Evolutionary conservation across 257 asterid genomes (phyloP), one percentile per base, ranked within the genome.

Genomic region (Capsicum chinense): DNA sequence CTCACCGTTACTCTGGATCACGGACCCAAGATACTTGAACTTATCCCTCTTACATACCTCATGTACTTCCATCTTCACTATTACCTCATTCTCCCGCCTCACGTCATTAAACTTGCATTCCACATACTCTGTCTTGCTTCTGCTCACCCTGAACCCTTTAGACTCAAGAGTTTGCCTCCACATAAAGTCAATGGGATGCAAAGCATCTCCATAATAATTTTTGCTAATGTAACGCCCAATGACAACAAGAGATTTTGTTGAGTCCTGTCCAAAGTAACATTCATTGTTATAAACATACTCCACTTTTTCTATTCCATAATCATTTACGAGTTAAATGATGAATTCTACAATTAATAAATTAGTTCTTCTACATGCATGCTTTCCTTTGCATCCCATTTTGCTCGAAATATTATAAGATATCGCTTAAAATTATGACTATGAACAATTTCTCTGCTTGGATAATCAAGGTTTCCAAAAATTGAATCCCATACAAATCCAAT

Each of bases 321-420:
- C 47, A 68, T 63, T 26, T 15, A 63, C 26, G 17, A 81, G 70
- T 86, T 48, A 47, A 56, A 48, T 52, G 56, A 54, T 7, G 63
- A 52, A 76, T 52, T 76, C 26, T 26, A 12, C 19, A 26, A 52
- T 52, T 52, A 76, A 12, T 14, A 76, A 52, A 52, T 26, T 76
- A 52, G 62, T 21, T 54, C n/a, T 74, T 21, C 57, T 44, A 12
- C 13, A n/a, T 1, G 86, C 60, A 81, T 44, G 63, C 83, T 85
- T 82, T 92, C 99, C 98, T 96, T 96, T 47, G 97, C 97, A 76
- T 96, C 98, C 99, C 98, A 96, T 85, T 96, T 98, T 17, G 99
- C 99, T 85, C 92, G 92, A 87, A 96, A 96, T 83, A 98, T 92
- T 4, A 98, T 96, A 86, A 96, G 90, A 85, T 96, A 98, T 14